Conservation (phyloP, 495 filamentous ascomycete genomes). For the Aspergillus biplanus region DNA sequence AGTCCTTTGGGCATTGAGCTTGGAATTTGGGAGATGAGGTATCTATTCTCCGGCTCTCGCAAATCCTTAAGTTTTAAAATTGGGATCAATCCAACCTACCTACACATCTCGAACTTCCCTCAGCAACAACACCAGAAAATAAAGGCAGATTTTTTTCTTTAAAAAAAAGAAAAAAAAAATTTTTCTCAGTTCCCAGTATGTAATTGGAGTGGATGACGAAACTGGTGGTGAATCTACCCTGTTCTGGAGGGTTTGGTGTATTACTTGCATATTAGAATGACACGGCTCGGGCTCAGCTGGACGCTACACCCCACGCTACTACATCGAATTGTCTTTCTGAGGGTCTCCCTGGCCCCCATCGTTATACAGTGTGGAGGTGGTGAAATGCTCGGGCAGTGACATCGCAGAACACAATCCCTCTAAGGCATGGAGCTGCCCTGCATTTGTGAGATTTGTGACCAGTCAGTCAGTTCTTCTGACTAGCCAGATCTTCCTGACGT, state of each 20-base stretch:
- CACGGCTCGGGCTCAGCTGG: constrained; percentile 32
- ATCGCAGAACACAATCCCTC: constrained; percentile 23
- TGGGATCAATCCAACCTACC: not conserved
- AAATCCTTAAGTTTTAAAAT: not conserved
- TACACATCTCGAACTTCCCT: not conserved
- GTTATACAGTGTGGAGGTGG: constrained; percentile 23
- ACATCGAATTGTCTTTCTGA: constrained; percentile 6
- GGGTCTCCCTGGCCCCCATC: constrained; percentile 8
- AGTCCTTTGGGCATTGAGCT: not conserved
- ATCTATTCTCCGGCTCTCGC: not conserved
- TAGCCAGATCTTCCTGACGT: constrained; percentile 7
- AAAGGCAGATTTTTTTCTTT: not conserved
- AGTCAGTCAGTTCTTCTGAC: constrained; percentile 14
- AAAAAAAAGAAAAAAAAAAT: no score
- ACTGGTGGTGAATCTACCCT: constrained; percentile 11
- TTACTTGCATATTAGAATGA: constrained; percentile 32
- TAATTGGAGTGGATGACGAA: not conserved
- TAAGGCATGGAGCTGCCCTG: constrained; percentile 15
- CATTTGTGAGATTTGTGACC: constrained; percentile 18
- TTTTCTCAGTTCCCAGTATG: not conserved
- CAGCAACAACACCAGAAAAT: not conserved
- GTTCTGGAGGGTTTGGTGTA: constrained; percentile 18
- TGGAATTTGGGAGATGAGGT: not conserved
- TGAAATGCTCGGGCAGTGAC: constrained; percentile 25
- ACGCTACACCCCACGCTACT: constrained; percentile 32